Conservation (phyloP, 2,329 filamentous ascomycete species). For the Xylaria sp. region DNA sequence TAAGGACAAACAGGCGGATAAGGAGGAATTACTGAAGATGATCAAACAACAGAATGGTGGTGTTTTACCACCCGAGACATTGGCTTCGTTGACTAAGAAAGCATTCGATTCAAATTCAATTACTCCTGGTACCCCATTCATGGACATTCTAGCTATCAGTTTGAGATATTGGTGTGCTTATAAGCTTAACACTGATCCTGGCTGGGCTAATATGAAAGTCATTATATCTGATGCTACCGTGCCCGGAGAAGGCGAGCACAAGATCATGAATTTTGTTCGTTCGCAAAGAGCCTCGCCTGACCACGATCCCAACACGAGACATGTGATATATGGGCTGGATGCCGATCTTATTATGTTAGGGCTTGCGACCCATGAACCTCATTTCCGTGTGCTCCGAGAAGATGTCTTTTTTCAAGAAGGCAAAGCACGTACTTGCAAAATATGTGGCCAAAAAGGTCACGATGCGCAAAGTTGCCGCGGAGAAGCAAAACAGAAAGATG, state of each 20-base stretch:
- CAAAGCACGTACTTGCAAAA: constrained; percentile 79
- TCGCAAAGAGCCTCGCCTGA: constrained; percentile 89
- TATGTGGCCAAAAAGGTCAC: constrained; percentile 93
- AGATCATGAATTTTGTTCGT: constrained; percentile 98
- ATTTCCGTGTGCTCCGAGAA: constrained; percentile 94
- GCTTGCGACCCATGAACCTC: constrained; percentile 93
- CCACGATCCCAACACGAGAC: constrained; percentile 94
- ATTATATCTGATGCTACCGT: constrained; percentile 99
- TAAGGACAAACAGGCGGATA: constrained; percentile 90
- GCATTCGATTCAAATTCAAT: constrained; percentile 90
- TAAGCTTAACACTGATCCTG: constrained; percentile 95
- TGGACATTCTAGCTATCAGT: constrained; percentile 91
- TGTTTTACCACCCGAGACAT: constrained; percentile 63
- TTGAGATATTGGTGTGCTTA: constrained; percentile 97
- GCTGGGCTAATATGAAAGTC: constrained; percentile 94
- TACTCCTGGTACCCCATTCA: constrained; percentile 96
- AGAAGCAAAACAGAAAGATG: constrained; percentile 76
- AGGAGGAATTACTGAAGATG: constrained; percentile 84
- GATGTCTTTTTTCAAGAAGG: constrained; percentile 94
- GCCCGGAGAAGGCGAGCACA: constrained; percentile 97
- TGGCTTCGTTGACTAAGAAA: constrained; percentile 75
- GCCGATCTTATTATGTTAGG: constrained; percentile 99
- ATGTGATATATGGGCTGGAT: constrained; percentile 97
- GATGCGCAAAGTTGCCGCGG: constrained; percentile 86
- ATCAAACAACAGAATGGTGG: constrained; percentile 79